Conservation (phyloP, 2,329 filamentous ascomycete species). For the Cercospora nicotianae region DNA sequence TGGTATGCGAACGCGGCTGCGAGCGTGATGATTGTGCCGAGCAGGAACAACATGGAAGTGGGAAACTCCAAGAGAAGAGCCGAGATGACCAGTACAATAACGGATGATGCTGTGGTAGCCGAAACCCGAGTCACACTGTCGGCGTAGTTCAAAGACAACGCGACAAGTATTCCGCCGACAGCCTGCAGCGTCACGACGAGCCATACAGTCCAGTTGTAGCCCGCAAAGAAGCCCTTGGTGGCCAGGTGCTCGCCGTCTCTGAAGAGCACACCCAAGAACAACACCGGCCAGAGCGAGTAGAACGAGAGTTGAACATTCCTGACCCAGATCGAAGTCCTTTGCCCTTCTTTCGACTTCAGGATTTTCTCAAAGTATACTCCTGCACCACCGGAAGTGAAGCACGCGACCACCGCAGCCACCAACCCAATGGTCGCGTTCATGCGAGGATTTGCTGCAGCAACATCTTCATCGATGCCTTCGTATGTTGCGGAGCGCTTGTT, state of each 20-base stretch:
- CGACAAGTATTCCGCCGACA: conserved; percentile 78
- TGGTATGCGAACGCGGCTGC: conserved; percentile 84
- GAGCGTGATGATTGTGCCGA: conserved; percentile 77
- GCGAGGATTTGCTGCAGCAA: conserved; percentile 51
- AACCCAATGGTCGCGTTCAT: conserved; percentile 82
- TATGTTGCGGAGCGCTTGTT: conserved; percentile 80
- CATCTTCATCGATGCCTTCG: conserved; percentile 74
- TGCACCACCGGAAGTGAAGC: conserved; percentile 77
- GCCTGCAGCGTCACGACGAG: conserved; percentile 79
- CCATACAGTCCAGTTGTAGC: conserved; percentile 93
- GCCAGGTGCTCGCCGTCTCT: conserved; percentile 83
- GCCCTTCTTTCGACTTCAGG: conserved; percentile 67
- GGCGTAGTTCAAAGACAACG: conserved; percentile 76
- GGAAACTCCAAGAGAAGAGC: conserved; percentile 81
- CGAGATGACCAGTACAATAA: conserved; percentile 82
- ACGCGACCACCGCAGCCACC: conserved; percentile 73
- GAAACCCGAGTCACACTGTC: conserved; percentile 94
- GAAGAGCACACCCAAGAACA: conserved; percentile 82
- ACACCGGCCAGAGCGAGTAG: conserved; percentile 86
- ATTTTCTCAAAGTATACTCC: conserved; percentile 90
- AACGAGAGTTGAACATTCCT: conserved; percentile 93
- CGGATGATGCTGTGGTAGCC: conserved; percentile 86
- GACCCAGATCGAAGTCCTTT: conserved; percentile 80
- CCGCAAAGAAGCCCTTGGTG: conserved; percentile 86
- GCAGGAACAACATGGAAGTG: conserved; percentile 69